Percentiles rank a stretch among this genome's conserved stretches.
Evolutionary conservation across 225 moss, liverwort and hornwort genomes (phyloP).

Genomic region (Lunularia cruciata): DNA sequence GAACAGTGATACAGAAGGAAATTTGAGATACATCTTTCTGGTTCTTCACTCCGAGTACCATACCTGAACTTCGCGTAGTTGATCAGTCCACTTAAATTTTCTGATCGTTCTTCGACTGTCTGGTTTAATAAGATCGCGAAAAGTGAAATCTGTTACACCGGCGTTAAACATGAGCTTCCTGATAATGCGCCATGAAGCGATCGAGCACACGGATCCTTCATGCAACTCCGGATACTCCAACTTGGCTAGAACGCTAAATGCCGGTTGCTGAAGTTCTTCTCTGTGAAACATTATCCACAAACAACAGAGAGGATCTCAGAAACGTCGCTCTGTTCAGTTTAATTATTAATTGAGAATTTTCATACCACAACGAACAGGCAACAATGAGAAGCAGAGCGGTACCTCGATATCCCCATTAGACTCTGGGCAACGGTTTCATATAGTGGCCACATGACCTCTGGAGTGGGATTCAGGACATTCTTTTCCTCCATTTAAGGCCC

Average conservation of each 20-base stretch:
- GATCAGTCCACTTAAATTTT: slow-evolving; percentile 70
- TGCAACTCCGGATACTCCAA: slow-evolving; percentile 78
- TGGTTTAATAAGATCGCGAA: slow-evolving; percentile 75
- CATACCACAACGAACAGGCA: neutral
- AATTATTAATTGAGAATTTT: neutral
- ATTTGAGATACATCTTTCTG: neutral
- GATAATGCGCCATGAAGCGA: slow-evolving; percentile 60
- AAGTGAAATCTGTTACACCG: slow-evolving; percentile 58
- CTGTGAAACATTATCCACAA: slow-evolving; percentile 38
- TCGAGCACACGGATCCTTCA: slow-evolving; percentile 64
- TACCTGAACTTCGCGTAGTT: slow-evolving; percentile 80
- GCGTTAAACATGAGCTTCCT: slow-evolving; percentile 55
- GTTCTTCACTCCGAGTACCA: neutral
- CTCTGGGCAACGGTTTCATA: slow-evolving; percentile 63
- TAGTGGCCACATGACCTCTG: slow-evolving; percentile 63
- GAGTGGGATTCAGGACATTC: slow-evolving; percentile 63
- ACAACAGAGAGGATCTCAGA: neutral
- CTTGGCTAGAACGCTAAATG: slow-evolving; percentile 60
- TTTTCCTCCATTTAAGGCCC: slow-evolving; percentile 64
- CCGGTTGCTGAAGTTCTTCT: slow-evolving; percentile 77
- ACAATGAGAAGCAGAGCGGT: neutral
- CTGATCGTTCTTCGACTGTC: slow-evolving; percentile 58
- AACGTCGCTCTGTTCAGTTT: no score
- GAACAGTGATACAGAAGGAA: no score
- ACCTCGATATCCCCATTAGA: slow-evolving; percentile 59